Conservation (phyloP, 2,329 filamentous ascomycete genomes). For the Lecanosticta acicola region DNA sequence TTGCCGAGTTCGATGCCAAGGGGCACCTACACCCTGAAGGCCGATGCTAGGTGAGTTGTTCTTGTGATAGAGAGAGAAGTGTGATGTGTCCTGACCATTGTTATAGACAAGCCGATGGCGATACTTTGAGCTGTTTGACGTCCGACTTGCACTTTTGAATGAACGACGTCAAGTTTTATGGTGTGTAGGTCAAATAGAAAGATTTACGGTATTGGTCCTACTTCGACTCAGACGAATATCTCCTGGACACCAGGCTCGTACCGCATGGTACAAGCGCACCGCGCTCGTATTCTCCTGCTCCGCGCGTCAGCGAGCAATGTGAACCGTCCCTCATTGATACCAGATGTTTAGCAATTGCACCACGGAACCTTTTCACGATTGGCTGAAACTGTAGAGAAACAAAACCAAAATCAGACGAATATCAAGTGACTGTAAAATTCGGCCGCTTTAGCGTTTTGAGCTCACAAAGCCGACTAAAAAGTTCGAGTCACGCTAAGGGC, state of each 20-base stretch:
- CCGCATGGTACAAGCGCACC: neutral
- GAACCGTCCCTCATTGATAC: neutral
- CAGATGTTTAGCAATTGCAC: constrained; percentile 3
- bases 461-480: too few relatives aligned
- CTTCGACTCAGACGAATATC: constrained; percentile 2
- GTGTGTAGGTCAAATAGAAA: neutral
- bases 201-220: neutral
- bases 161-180: too few relatives aligned
- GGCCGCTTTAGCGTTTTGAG: too few relatives aligned
- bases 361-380: neutral
- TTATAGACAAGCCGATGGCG: too few relatives aligned
- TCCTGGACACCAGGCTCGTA: neutral
- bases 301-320: neutral
- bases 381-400: neutral
- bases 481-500: too few relatives aligned
- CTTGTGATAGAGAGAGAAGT: neutral
- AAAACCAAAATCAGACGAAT: neutral
- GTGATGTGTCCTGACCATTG: neutral
- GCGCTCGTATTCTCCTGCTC: too few relatives aligned
- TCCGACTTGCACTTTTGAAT: too few relatives aligned
- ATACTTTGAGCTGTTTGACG: too few relatives aligned
- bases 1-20: neutral
- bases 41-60: neutral
- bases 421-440: too few relatives aligned
- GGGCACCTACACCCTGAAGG: neutral